Evolutionary conservation across 2,329 filamentous ascomycete species (phyloP).

Genomic region (Daldinia eschscholtzii): DNA sequence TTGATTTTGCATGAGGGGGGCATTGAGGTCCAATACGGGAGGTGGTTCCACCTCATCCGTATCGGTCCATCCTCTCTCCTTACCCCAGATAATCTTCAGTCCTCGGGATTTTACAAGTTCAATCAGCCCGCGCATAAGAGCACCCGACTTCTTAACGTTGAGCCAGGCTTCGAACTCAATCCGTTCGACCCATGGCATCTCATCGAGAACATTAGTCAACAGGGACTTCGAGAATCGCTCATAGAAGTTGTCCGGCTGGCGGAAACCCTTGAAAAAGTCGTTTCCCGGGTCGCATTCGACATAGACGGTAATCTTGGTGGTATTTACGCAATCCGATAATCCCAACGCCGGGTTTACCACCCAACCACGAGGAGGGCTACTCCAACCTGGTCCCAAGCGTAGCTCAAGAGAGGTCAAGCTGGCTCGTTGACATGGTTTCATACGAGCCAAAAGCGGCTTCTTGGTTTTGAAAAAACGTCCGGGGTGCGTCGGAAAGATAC

Average conservation of each 20-base stretch:
- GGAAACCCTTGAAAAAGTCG: conserved; percentile 75
- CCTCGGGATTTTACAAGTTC: conserved; percentile 62
- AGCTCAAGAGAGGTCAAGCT: conserved; percentile 75
- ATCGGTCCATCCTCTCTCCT: conserved; percentile 74
- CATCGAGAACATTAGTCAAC: conserved; percentile 67
- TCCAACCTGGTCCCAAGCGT: conserved; percentile 80
- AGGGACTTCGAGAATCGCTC: conserved; percentile 73
- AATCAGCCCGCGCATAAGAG: conserved; percentile 73
- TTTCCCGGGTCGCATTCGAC: conserved; percentile 80
- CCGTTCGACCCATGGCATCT: conserved; percentile 66
- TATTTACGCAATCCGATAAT: conserved; percentile 70
- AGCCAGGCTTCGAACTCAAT: conserved; percentile 79
- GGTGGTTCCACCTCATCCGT: conserved; percentile 58
- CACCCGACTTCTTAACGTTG: conserved; percentile 73
- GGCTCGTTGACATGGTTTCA: conserved; percentile 71
- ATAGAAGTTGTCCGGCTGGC: conserved; percentile 75
- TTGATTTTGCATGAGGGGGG: conserved; percentile 36
- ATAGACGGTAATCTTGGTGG: conserved; percentile 73
- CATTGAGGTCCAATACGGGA: conserved; percentile 48
- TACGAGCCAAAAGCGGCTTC: conserved; percentile 75
- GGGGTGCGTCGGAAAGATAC: conserved; percentile 74
- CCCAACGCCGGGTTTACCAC: conserved; percentile 74
- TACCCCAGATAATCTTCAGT: conserved; percentile 74
- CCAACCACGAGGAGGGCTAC: conserved; percentile 77
- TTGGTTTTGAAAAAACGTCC: conserved; percentile 79